Conservation (phyloP, 495 filamentous ascomycete genomes). For the Neurospora cerealis region DNA sequence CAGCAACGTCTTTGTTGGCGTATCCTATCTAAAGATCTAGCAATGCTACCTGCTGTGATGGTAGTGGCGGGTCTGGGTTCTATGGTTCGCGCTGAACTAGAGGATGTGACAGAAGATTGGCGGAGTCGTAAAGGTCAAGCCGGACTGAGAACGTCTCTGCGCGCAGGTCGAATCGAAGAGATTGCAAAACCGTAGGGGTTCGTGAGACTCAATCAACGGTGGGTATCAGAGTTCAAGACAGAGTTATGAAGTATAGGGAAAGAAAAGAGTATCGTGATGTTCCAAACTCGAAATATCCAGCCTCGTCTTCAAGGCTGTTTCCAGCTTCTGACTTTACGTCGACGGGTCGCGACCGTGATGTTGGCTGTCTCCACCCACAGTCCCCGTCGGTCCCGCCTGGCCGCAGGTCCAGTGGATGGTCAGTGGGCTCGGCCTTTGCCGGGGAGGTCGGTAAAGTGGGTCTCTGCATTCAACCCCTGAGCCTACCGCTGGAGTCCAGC, state of each 20-base stretch:
- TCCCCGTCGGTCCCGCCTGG: background rate
- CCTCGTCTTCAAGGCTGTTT: conserved; percentile 7
- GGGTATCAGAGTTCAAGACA: background rate
- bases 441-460: background rate
- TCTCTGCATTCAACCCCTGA: background rate
- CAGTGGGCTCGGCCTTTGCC: background rate
- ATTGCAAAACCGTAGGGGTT: background rate
- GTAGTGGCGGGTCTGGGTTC: background rate
- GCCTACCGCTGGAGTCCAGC: background rate
- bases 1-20: background rate
- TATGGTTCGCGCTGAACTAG: background rate
- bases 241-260: background rate
- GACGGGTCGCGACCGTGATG: background rate
- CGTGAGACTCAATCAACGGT: background rate
- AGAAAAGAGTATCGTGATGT: background rate
- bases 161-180: background rate
- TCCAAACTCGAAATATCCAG: background rate
- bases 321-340: background rate
- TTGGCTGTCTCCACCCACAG: background rate
- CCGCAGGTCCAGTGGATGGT: background rate
- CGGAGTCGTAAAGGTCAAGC: background rate
- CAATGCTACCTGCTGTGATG: background rate
- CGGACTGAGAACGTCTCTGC: background rate
- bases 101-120: background rate
- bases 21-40: background rate